phyloP scores from a whole-genome alignment of 148 eudicot species.

The Persicaria maculosa region DNA sequence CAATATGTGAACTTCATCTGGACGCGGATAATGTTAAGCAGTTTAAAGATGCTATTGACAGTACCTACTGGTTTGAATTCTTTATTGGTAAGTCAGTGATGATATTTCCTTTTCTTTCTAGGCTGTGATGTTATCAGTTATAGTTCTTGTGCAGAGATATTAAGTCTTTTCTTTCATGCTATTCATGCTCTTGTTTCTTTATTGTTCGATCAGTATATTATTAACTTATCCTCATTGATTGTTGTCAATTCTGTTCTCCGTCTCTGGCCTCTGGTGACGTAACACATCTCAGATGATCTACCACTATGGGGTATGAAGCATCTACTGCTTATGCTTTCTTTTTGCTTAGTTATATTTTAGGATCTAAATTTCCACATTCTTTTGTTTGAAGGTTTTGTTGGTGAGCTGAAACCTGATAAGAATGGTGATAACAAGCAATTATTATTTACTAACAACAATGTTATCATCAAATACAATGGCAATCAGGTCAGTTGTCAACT shows the following conservation, averaged over 20 bases:
- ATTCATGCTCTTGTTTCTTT: neutral
- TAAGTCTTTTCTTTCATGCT: neutral
- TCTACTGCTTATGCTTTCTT: neutral
- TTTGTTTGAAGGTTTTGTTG: constrained; percentile 66
- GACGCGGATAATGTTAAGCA: constrained; percentile 75
- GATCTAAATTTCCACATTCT: neutral
- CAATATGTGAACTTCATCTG: constrained; percentile 68
- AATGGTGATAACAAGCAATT: constrained; percentile 63
- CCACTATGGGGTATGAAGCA: constrained; percentile 77
- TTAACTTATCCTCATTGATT: neutral
- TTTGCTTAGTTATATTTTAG: constrained; percentile 10
- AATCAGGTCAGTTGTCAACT: constrained; percentile 48
- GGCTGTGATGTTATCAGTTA: too few relatives aligned
- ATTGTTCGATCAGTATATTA: neutral
- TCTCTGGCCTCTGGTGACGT: constrained; percentile 18
- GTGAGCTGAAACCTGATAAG: constrained; percentile 74
- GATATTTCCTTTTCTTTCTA: too few relatives aligned
- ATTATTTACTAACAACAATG: constrained; percentile 63
- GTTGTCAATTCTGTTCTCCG: constrained; percentile 14
- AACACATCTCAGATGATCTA: constrained; percentile 56
- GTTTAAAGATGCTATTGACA: constrained; percentile 86
- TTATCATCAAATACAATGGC: constrained; percentile 61
- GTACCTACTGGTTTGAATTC: constrained; percentile 89
- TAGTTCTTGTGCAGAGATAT: neutral
- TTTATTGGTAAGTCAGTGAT: constrained; percentile 18